These are phyloP conservation scores for Nannochloris sp. DNA, from an alignment of 139 green algal species.

Conservation along the genomic window DNA sequence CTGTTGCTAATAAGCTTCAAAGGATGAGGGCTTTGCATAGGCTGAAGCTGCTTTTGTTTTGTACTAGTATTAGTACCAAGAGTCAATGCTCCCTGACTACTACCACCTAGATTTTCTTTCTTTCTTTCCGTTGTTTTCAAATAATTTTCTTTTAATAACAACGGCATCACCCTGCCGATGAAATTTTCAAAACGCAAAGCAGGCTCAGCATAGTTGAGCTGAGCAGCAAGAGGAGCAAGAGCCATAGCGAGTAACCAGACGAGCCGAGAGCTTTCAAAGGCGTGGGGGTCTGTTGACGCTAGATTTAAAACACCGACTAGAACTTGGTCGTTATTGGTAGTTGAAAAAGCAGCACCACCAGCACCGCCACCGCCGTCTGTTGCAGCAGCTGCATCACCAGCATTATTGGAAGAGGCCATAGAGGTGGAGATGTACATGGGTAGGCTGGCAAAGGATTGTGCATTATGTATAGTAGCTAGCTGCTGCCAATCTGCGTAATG, in stretches of 20 bases:
- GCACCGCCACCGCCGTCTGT: too few relatives aligned
- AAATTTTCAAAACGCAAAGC: background rate
- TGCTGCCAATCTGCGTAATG: conserved; percentile 47
- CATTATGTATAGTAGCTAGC: too few relatives aligned
- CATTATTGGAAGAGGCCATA: too few relatives aligned
- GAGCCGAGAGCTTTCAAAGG: conserved; percentile 29
- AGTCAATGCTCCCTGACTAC: too few relatives aligned
- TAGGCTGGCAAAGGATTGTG: too few relatives aligned
- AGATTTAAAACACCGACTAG: conserved; percentile 43
- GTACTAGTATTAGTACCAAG: too few relatives aligned
- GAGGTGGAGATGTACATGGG: conserved; percentile 28
- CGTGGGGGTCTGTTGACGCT: conserved; percentile 24
- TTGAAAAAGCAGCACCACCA: too few relatives aligned
- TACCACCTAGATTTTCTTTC: background rate
- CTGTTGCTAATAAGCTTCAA: too few relatives aligned
- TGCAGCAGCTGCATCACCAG: too few relatives aligned
- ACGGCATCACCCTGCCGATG: conserved; percentile 22
- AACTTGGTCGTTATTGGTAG: too few relatives aligned
- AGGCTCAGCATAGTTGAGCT: conserved; percentile 36
- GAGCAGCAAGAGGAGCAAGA: conserved; percentile 33
- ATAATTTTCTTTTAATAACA: conserved; percentile 26
- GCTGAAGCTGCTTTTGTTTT: too few relatives aligned
- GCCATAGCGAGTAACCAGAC: conserved; percentile 36
- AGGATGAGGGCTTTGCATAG: too few relatives aligned
- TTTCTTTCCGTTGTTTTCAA: background rate